Evolutionary conservation across 2,329 filamentous ascomycete genomes (phyloP).

Genomic region (Lomentospora prolificans): DNA sequence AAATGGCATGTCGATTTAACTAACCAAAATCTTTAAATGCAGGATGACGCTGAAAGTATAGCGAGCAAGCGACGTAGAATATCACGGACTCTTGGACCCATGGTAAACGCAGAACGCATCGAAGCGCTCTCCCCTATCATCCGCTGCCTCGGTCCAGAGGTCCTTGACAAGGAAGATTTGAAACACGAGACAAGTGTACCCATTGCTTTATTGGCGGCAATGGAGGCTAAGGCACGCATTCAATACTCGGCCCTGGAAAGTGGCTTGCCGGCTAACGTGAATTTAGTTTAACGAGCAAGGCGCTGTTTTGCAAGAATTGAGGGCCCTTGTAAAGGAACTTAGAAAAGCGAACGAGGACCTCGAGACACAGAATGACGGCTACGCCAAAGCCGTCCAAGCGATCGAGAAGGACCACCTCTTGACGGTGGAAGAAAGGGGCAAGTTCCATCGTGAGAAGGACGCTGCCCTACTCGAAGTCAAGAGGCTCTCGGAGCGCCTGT

Average conservation of each 20-base stretch:
- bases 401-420: constrained; percentile 38
- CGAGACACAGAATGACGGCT: constrained; percentile 34
- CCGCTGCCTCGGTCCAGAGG: constrained; percentile 4
- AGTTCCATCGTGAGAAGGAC: constrained; percentile 35
- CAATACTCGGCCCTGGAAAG: too few species aligned
- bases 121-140: constrained; percentile 2
- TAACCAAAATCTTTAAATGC: background rate
- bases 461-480: constrained; percentile 24
- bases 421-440: constrained; percentile 40
- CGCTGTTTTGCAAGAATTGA: constrained; percentile 12
- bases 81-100: background rate
- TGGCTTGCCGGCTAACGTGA: too few species aligned
- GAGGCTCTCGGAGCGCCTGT: constrained; percentile 19
- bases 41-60: constrained; percentile 4
- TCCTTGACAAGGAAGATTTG: background rate
- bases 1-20: background rate
- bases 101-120: constrained; percentile 1
- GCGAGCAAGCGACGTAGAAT: constrained; percentile 1
- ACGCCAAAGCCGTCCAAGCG: constrained; percentile 30
- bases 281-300: constrained; percentile 4
- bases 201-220: constrained; percentile 7
- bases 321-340: constrained; percentile 24
- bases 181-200: constrained; percentile 13
- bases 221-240: constrained; percentile 10
- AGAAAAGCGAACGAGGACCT: constrained; percentile 32